Conservation (phyloP, 768 basidiomycete genomes). For the Cytidiella melzeri region DNA sequence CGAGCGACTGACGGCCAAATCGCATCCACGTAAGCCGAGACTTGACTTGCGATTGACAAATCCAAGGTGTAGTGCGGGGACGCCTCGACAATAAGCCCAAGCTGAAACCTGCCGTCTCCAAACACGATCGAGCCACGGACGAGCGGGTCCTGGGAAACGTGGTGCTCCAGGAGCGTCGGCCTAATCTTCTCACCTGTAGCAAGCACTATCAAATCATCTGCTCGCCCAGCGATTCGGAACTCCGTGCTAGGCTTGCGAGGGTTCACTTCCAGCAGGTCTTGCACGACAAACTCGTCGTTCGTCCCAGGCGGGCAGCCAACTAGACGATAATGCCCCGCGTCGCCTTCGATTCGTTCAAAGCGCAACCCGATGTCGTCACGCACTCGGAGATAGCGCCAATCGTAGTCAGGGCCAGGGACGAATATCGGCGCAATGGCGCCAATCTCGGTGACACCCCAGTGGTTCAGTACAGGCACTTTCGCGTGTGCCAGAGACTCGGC, state of each 20-base stretch:
- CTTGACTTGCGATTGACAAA: slow-evolving; percentile 3
- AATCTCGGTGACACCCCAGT: slow-evolving; percentile 36
- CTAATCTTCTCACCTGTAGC: slow-evolving; percentile 38
- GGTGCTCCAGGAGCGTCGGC: slow-evolving; percentile 28
- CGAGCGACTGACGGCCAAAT: slow-evolving; percentile 25
- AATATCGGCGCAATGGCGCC: slow-evolving; percentile 34
- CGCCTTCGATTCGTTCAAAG: slow-evolving; percentile 24
- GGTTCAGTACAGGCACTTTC: slow-evolving; percentile 33
- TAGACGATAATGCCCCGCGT: slow-evolving; percentile 23
- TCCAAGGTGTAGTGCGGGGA: slow-evolving; percentile 12
- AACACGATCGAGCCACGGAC: slow-evolving; percentile 34
- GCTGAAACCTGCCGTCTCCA: slow-evolving; percentile 29
- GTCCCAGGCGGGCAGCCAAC: slow-evolving; percentile 30
- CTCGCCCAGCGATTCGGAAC: slow-evolving; percentile 32
- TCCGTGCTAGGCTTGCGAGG: slow-evolving; percentile 25
- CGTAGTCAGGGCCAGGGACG: slow-evolving; percentile 25
- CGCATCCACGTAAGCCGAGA: slow-evolving; percentile 21
- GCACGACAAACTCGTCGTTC: slow-evolving; percentile 26
- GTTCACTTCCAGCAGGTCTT: slow-evolving; percentile 32
- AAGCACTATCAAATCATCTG: slow-evolving; percentile 37
- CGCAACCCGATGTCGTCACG: slow-evolving; percentile 28
- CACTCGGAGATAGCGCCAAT: slow-evolving; percentile 34
- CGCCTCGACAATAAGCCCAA: slow-evolving; percentile 33
- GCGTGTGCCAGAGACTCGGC: slow-evolving; percentile 24
- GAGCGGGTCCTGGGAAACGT: slow-evolving; percentile 30